phyloP scores from a whole-genome alignment of 163 green algal genomes.

The Chlorella variabilis region DNA sequence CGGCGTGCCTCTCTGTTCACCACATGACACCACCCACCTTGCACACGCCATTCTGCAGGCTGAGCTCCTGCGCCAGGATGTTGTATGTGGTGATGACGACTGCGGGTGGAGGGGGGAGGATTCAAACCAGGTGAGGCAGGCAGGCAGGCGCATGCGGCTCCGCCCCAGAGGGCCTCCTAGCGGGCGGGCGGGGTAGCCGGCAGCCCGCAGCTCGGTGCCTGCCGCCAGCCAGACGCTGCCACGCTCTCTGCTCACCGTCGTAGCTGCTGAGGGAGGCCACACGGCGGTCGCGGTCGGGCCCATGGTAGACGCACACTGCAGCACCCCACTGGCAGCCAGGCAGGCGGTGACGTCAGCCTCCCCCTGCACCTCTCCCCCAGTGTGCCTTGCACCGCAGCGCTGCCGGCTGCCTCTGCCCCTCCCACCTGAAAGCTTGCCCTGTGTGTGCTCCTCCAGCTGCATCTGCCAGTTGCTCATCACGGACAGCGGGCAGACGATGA shows the following conservation, averaged over 20 bases:
- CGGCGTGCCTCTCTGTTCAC: no score
- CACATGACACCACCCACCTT: constrained; percentile 4
- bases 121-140: no score
- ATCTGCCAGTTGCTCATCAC: constrained; percentile 75
- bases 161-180: not conserved
- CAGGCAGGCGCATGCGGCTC: no score
- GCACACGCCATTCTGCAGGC: constrained; percentile 1
- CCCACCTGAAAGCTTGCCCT: constrained; percentile 47
- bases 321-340: not conserved
- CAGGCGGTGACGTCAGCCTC: not conserved
- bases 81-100: constrained; percentile 56
- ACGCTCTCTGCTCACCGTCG: constrained; percentile 48
- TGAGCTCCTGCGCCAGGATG: constrained; percentile 50
- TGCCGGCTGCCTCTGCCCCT: not conserved
- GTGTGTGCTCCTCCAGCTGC: constrained; percentile 73
- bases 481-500: constrained; percentile 74
- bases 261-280: constrained; percentile 41
- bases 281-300: constrained; percentile 48
- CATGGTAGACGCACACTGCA: constrained; percentile 67
- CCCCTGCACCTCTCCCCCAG: not conserved
- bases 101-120: no score
- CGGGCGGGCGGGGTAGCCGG: not conserved
- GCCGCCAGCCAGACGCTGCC: no score
- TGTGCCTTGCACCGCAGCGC: no score
- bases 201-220: no score